Conservation (phyloP, 2,329 filamentous ascomycete species). For the Aspergillus brunneoviolaceus region DNA sequence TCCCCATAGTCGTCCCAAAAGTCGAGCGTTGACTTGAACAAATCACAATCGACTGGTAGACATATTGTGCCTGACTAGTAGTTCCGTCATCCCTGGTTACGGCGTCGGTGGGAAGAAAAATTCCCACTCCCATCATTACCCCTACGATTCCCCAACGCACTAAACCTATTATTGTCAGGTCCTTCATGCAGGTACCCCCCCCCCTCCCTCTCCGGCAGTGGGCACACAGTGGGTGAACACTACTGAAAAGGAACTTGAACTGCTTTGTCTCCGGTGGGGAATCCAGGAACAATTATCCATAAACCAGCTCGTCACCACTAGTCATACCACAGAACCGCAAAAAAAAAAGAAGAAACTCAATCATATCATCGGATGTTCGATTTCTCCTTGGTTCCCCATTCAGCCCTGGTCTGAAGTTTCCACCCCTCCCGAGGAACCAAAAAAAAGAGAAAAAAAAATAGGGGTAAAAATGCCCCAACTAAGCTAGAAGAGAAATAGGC, state of each 20-base stretch:
- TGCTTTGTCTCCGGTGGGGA: neutral
- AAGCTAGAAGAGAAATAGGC: no score
- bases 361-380: constrained; percentile 2
- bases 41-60: neutral
- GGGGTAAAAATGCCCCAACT: neutral
- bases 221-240: neutral
- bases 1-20: no score
- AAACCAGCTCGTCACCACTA: neutral
- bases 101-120: neutral
- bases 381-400: neutral
- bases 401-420: neutral
- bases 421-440: neutral
- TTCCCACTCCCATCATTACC: neutral
- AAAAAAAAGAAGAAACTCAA: neutral
- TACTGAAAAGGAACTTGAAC: neutral
- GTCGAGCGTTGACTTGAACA: neutral
- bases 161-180: constrained; percentile 3
- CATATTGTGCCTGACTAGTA: neutral
- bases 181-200: neutral
- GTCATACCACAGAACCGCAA: neutral
- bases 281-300: neutral
- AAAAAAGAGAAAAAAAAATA: neutral
- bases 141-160: neutral
- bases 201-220: neutral
- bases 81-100: neutral